Evolutionary conservation across 176 grass and related monocot genomes (phyloP).

Genomic region (Raddia guianensis): DNA sequence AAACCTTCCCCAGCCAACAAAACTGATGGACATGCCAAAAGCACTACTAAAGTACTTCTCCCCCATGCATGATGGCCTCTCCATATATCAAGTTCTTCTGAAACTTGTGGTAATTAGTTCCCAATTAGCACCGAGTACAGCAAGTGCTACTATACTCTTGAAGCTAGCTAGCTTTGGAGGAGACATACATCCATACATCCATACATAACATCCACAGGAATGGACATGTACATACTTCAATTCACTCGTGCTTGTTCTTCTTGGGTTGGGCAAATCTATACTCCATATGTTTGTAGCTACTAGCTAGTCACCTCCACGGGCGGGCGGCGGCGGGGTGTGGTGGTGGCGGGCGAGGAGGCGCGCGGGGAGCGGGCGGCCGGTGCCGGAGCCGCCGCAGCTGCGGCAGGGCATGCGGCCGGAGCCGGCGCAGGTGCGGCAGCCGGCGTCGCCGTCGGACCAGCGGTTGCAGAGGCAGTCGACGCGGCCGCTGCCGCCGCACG

Average conservation of each 20-base stretch:
- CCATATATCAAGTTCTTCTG: background rate
- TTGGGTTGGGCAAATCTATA: background rate
- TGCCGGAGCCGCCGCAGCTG: slow-evolving; percentile 83
- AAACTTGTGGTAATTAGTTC: background rate
- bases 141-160: background rate
- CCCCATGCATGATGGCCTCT: background rate
- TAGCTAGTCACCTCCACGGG: background rate
- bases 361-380: slow-evolving; percentile 67
- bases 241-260: background rate
- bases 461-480: slow-evolving; percentile 79
- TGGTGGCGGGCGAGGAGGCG: slow-evolving; percentile 47
- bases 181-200: background rate
- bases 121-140: background rate
- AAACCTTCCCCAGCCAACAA: slow-evolving; percentile 12
- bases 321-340: slow-evolving; percentile 25
- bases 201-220: slow-evolving; percentile 24
- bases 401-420: slow-evolving; percentile 73
- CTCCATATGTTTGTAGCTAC: too few species aligned
- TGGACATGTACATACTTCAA: background rate
- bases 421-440: slow-evolving; percentile 74
- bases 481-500: slow-evolving; percentile 78
- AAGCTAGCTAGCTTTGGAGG: background rate
- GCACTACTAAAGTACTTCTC: background rate
- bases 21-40: slow-evolving; percentile 19
- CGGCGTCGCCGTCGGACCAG: slow-evolving; percentile 89